Conservation (phyloP, 2,329 filamentous ascomycete genomes). For the Colletotrichum theobromicola region DNA sequence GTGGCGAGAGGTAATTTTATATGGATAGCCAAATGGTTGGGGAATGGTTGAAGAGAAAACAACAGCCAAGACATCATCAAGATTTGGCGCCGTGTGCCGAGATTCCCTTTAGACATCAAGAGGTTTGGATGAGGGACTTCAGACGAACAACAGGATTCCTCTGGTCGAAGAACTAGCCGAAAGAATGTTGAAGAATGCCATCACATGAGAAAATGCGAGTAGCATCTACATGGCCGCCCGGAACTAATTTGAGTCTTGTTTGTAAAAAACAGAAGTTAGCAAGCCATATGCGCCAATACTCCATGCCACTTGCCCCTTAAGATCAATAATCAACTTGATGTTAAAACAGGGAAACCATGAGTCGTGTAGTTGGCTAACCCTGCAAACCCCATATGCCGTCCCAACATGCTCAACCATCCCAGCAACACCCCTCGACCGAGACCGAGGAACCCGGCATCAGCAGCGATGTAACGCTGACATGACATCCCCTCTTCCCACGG, state of each 20-base stretch:
- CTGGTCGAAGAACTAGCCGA: background rate
- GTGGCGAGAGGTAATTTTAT: background rate
- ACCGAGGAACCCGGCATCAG: background rate
- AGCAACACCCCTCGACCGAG: background rate
- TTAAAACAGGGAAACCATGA: background rate
- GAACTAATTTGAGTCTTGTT: background rate
- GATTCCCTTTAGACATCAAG: background rate
- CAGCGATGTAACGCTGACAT: background rate
- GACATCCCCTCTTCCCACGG: background rate
- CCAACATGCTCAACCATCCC: background rate
- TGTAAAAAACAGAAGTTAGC: background rate
- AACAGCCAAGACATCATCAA: fast-evolving
- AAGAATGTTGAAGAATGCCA: background rate
- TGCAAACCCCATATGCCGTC: background rate
- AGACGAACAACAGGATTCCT: background rate
- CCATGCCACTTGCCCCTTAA: background rate
- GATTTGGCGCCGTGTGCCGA: background rate
- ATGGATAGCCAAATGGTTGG: background rate
- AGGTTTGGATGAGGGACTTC: background rate
- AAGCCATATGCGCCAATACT: background rate
- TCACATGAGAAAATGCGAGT: background rate
- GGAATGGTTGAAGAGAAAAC: background rate
- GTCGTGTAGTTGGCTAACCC: background rate
- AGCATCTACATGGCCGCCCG: background rate
- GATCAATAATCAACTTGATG: background rate